Conservation (phyloP, 2,329 filamentous ascomycete species). For the Pseudopithomyces chartarum region DNA sequence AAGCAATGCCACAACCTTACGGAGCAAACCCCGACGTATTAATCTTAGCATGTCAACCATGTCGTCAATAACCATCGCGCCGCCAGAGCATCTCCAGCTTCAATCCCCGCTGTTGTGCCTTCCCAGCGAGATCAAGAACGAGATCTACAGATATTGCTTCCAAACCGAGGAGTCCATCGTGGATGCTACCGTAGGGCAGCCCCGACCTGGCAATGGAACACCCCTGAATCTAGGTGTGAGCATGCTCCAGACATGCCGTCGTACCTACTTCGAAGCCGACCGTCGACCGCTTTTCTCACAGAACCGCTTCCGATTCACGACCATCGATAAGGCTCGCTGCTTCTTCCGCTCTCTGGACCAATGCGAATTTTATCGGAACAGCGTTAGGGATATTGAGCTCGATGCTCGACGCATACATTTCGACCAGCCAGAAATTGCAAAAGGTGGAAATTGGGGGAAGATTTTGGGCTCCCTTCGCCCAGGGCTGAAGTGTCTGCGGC, state of each 20-base stretch:
- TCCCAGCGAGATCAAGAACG: constrained; percentile 42
- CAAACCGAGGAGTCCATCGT: constrained; percentile 27
- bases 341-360: constrained; percentile 36
- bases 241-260: constrained; percentile 45
- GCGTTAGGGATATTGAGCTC: constrained; percentile 43
- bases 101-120: constrained; percentile 40
- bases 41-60: background rate
- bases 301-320: constrained; percentile 46
- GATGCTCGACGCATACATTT: constrained; percentile 38
- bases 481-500: constrained; percentile 36
- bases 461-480: constrained; percentile 29
- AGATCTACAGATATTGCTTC: constrained; percentile 39
- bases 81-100: constrained; percentile 28
- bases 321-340: constrained; percentile 28
- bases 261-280: constrained; percentile 40
- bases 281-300: constrained; percentile 34
- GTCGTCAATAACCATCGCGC: constrained; percentile 17
- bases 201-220: constrained; percentile 2
- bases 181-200: constrained; percentile 26
- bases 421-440: constrained; percentile 26
- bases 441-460: constrained; percentile 26
- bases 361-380: constrained; percentile 18
- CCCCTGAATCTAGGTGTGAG: constrained; percentile 23
- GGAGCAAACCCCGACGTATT: background rate
- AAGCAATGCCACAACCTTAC: background rate